These are phyloP conservation scores for Chenopodium album DNA, from an alignment of 148 eudicot genomes.

Conservation along the genomic window DNA sequence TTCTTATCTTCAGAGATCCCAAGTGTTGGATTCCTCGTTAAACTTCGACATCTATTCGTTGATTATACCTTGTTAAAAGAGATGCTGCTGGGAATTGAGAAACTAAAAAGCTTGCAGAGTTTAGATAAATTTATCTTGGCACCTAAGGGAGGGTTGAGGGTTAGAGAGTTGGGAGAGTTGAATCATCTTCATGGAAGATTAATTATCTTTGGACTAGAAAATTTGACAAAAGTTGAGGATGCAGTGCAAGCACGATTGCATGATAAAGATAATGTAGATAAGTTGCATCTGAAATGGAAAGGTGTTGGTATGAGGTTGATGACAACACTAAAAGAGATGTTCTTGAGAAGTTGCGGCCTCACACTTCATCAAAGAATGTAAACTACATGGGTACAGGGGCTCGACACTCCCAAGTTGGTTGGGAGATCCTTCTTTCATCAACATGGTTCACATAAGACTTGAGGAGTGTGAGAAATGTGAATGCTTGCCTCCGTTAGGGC, in stretches of 20 bases:
- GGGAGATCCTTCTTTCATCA: neutral
- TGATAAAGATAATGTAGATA: neutral
- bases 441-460: neutral
- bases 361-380: neutral
- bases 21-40: neutral
- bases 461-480: neutral
- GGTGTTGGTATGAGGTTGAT: neutral
- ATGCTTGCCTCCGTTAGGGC: constrained; percentile 1
- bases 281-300: neutral
- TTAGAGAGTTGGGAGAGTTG: constrained; percentile 8
- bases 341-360: constrained; percentile 4
- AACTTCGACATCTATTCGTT: neutral
- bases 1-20: neutral
- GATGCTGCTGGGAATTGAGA: neutral
- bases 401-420: constrained; percentile 3
- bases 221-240: neutral
- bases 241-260: constrained; percentile 10
- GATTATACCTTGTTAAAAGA: neutral
- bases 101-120: constrained; percentile 5
- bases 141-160: neutral
- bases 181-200: neutral
- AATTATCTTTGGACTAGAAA: neutral
- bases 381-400: neutral
- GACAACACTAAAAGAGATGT: neutral
- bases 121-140: neutral